A percentile compares a stretch with the other conserved stretches of the same genome.
These are phyloP conservation scores for Lagerstroemia speciosa DNA, from an alignment of 345 rosid species.

Conservation along the genomic window DNA sequence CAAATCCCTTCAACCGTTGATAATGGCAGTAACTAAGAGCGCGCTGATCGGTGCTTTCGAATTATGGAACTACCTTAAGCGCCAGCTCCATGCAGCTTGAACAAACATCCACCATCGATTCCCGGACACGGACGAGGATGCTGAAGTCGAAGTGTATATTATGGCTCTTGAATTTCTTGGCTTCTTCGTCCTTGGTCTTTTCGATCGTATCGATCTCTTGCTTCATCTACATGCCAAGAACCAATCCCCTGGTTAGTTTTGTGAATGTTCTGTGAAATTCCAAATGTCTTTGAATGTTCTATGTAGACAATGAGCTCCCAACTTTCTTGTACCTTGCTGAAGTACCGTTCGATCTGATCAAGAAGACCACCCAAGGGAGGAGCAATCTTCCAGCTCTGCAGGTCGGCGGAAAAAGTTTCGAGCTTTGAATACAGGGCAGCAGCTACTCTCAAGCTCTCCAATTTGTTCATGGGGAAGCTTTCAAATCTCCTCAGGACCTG, in stretches of 20 bases:
- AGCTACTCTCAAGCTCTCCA: constrained; percentile 71
- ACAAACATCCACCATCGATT: constrained; percentile 79
- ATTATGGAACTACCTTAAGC: constrained; percentile 48
- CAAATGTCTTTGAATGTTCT: not conserved
- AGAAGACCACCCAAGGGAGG: constrained; percentile 56
- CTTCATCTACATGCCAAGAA: constrained; percentile 40
- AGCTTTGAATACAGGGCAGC: constrained; percentile 54
- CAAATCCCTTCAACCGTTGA: not conserved
- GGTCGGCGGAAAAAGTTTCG: constrained; percentile 35
- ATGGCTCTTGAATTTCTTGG: constrained; percentile 64
- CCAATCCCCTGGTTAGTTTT: constrained; percentile 1
- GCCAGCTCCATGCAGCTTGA: constrained; percentile 81
- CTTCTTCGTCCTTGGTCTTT: constrained; percentile 68
- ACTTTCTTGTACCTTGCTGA: constrained; percentile 43
- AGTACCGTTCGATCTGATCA: constrained; percentile 66
- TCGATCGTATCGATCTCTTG: constrained; percentile 65
- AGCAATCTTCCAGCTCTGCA: constrained; percentile 58
- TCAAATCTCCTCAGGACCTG: constrained; percentile 83
- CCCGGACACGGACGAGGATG: constrained; percentile 61
- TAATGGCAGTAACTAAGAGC: not conserved
- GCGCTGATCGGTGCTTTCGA: not conserved
- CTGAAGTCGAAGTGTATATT: constrained; percentile 63
- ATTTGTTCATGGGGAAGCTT: constrained; percentile 73
- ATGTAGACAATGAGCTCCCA: not conserved
- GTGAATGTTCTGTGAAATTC: not conserved